Evolutionary conservation across 257 asterid species (phyloP).

Genomic region (Gentiana macrophylla): DNA sequence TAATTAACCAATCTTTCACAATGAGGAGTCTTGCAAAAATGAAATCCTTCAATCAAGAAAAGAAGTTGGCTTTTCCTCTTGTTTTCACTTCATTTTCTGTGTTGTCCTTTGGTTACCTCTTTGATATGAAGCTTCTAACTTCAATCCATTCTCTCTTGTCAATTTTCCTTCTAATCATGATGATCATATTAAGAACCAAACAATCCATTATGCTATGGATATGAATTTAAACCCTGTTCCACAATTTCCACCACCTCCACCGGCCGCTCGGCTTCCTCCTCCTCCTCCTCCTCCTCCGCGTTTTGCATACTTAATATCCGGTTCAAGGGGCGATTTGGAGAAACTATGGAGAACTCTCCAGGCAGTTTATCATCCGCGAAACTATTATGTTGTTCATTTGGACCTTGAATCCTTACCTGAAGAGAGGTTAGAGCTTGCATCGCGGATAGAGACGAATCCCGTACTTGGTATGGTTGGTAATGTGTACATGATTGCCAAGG

Average conservation of each 20-base stretch:
- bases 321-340: conserved; percentile 77
- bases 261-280: conserved; percentile 20
- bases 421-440: conserved; percentile 67
- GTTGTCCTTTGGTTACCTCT: conserved; percentile 57
- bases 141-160: conserved; percentile 48
- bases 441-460: conserved; percentile 46
- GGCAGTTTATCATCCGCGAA: conserved; percentile 77
- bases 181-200: too few species aligned
- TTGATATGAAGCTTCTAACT: conserved; percentile 57
- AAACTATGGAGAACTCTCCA: conserved; percentile 85
- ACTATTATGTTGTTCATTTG: conserved; percentile 79
- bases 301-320: conserved; percentile 79
- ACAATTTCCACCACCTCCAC: too few species aligned
- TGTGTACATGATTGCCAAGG: conserved; percentile 57
- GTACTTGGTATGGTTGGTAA: conserved; percentile 51
- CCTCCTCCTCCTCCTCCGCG: conserved; percentile 52
- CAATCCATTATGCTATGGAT: conserved; percentile 11
- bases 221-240: conserved; percentile 29
- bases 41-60: conserved; percentile 57
- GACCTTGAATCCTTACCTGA: conserved; percentile 70
- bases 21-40: conserved; percentile 37
- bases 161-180: conserved; percentile 40
- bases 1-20: conserved; percentile 14
- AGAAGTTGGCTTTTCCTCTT: conserved; percentile 69
- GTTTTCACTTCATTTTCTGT: conserved; percentile 48